Percentiles rank a stretch among this genome's conserved stretches.
These are phyloP conservation scores for Tuctoria greenei DNA, from an alignment of 176 grass and related monocot species.

Conservation along the genomic window DNA sequence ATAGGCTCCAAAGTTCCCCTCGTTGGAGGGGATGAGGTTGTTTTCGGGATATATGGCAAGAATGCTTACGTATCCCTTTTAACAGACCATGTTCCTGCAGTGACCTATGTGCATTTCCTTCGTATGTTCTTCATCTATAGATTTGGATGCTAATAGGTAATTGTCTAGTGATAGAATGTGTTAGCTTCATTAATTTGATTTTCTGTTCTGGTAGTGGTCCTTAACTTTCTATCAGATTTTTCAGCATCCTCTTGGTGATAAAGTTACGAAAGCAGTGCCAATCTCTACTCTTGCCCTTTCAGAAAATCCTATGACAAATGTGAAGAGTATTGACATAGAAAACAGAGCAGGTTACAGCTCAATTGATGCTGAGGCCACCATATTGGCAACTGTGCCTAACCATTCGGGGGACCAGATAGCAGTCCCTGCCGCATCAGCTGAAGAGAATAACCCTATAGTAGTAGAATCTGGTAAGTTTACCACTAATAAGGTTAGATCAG, in stretches of 20 bases:
- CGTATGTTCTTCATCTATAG: neutral
- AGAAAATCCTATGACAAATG: conserved; percentile 15
- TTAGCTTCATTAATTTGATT: conserved; percentile 22
- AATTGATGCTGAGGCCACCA: conserved; percentile 38
- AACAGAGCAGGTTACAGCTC: conserved; percentile 37
- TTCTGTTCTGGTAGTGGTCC: conserved; percentile 16
- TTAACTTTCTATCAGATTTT: conserved; percentile 64
- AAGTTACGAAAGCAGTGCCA: conserved; percentile 28
- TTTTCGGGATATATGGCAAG: conserved; percentile 38
- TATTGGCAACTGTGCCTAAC: conserved; percentile 52
- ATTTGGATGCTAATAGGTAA: conserved; percentile 2
- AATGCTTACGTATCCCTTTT: conserved; percentile 78
- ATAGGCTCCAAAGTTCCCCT: conserved; percentile 36
- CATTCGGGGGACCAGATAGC: conserved; percentile 25
- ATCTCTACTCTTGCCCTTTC: conserved; percentile 22
- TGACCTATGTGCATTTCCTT: neutral
- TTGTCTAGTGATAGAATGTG: conserved; percentile 9
- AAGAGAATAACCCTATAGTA: conserved; percentile 32
- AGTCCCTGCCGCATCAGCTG: conserved; percentile 15
- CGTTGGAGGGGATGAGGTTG: conserved; percentile 61
- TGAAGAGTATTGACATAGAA: conserved; percentile 38
- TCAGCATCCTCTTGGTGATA: conserved; percentile 52
- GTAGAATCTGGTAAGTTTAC: conserved; percentile 29
- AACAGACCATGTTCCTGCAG: conserved; percentile 7
- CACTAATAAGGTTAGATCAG: conserved; percentile 37